A percentile compares a stretch with the other conserved stretches of the same genome.
Conservation (phyloP, 2,329 filamentous ascomycete genomes). For the Pseudocercospora pini-densiflorae region DNA sequence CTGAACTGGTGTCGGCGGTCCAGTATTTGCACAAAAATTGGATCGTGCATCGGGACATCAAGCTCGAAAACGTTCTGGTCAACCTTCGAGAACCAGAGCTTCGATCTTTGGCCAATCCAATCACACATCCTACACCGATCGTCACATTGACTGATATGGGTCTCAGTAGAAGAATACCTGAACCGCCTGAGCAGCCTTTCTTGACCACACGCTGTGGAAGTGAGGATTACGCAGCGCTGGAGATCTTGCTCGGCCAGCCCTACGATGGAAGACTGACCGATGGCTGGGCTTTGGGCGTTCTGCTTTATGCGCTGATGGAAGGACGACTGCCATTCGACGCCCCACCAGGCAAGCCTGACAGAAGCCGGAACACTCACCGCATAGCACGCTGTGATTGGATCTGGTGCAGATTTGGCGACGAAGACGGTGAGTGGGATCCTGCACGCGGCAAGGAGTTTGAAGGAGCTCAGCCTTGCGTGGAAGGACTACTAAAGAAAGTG, state of each 20-base stretch:
- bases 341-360: conserved; percentile 75
- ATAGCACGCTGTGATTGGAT: conserved; percentile 96
- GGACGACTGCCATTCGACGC: conserved; percentile 93
- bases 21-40: conserved; percentile 81
- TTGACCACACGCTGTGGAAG: conserved; percentile 94
- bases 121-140: conserved; percentile 77
- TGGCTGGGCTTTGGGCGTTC: conserved; percentile 91
- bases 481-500: conserved; percentile 81
- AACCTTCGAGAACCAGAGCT: conserved; percentile 71
- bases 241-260: conserved; percentile 91
- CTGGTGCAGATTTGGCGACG: conserved; percentile 84
- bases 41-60: conserved; percentile 97
- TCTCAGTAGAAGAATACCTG: conserved; percentile 79
- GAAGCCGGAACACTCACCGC: conserved; percentile 79
- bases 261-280: conserved; percentile 93
- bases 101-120: conserved; percentile 70
- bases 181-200: conserved; percentile 75
- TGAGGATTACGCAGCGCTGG: conserved; percentile 95
- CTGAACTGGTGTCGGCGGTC: conserved; percentile 84
- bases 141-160: conserved; percentile 91
- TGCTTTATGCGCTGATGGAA: conserved; percentile 92
- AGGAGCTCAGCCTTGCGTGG: conserved; percentile 80
- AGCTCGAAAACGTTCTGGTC: conserved; percentile 95
- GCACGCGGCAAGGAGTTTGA: conserved; percentile 68
- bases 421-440: conserved; percentile 83